Base-by-base conservation (phyloP, 169 alveolate species). In the Miamiensis avidus region DNA sequence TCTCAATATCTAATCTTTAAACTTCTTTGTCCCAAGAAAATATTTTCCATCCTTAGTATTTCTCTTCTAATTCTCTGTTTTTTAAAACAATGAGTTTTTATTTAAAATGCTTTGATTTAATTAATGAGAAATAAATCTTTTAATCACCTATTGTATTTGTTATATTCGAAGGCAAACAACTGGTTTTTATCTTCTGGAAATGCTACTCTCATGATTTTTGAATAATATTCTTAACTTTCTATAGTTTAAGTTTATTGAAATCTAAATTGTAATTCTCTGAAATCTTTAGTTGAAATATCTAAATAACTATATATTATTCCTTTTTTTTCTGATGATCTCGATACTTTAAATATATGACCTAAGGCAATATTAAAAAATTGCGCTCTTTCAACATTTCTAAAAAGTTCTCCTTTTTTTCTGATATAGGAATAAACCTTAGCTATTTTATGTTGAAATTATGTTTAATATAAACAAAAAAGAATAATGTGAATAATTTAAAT, bases 271-370 rank as follows among this genome's bases (percentile, higher is more conserved):
- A 77, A 86, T 28, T n/a, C 31, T 86, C 90, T 86, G 11, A 78
- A 86, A 81, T 86, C 90, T 81, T 86, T 86, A 75, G 74, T 28
- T 0, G 0, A 74, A 20, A 86, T 75, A 0, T 86, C 90, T 34
- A 86, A 34, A 65, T 65, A 86, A 31, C 69, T 33, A 29, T 83
- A 75, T 31, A 81, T 78, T 26, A 49, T 72, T 30, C 81, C 34
- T 69, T 86, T 86, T 75, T 82, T 86, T 34, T 86, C 90, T 25
- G 75, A 28, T 15, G 76, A 64, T 82, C 81, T 79, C 25, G 4
- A 11, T 20, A 49, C 20, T 49, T 49, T 49, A 11, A 49, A 49
- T 49, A 49, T 49, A 4, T 11, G 4, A 11, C 69, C 69, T 49
- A 49, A 4, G 20, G 69, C 26, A 49, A 49, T 49, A 11, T 49